Evolutionary conservation across 108 stramenopile species (phyloP), one percentile per base, ranked within the genome.

Genomic region (Pseudonitzschia pungens): DNA sequence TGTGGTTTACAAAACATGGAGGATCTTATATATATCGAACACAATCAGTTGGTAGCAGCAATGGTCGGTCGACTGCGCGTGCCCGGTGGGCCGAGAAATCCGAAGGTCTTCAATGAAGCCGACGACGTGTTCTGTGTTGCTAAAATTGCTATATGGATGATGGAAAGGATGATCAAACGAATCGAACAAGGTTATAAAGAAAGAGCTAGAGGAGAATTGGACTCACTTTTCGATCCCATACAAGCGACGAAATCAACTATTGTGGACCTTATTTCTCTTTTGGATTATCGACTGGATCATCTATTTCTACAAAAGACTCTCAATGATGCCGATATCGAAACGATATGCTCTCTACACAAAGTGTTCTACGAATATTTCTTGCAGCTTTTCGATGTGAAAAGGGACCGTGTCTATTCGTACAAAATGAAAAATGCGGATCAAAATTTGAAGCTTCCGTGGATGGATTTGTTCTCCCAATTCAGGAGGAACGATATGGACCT

Each of bases 11-110:
- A 40, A 15, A 62, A 21, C 60, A 62, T 28, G 3, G 59, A 56
- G 26, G 33, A 62, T 32, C 68, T 76, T 18, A 43, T 69, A 10
- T 4, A 52, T 8, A 16, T 33, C n/a, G 65, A 74, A 67, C 33
- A 53, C 24, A 63, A 64, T 28, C 73, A 57, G 16, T 42, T 76
- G 14, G 20, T 76, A 27, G 58, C 68, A 32, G 43, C 42, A 8
- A 62, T 76, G 68, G 28, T 69, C 3, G 55, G 75, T 36, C 44
- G 68, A 8, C 26, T 76, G 48, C 75, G 75, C 12, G 28, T 69
- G 31, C 68, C 68, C 21, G 75, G 75, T 8, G 75, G 68, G 1
- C 32, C 48, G 28, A 59, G 5, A 14, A 59, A 21, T 5, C 45
- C 75, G 28, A 24, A 24, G 26, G 12, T 0, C 15, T 24, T 20